Evolutionary conservation across 1,139 yeast genomes (phyloP).

Genomic region (Candida labiduridarum): DNA sequence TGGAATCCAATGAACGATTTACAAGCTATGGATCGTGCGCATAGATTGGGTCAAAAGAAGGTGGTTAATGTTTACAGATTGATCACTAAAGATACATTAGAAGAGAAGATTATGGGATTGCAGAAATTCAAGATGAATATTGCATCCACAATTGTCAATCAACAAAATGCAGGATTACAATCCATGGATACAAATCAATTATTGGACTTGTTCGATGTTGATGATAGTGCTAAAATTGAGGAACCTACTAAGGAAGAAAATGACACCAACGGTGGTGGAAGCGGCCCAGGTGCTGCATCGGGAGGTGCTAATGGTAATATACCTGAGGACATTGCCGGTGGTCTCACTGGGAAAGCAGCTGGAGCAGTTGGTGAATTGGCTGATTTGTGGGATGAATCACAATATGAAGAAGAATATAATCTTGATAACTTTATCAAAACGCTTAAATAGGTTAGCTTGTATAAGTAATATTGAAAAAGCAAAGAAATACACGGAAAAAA

Average conservation of each 20-base stretch:
- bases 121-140: slow-evolving; percentile 97
- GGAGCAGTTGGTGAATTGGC: slow-evolving; percentile 84
- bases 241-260: slow-evolving; percentile 15
- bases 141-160: slow-evolving; percentile 94
- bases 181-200: slow-evolving; percentile 97
- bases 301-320: slow-evolving; percentile 33
- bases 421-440: slow-evolving; percentile 90
- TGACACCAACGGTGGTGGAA: slow-evolving; percentile 28
- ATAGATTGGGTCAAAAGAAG: slow-evolving; percentile 95
- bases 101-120: slow-evolving; percentile 97
- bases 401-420: slow-evolving; percentile 95
- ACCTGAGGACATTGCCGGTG: slow-evolving; percentile 60
- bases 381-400: slow-evolving; percentile 96
- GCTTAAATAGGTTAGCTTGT: slow-evolving; percentile 36
- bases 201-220: slow-evolving; percentile 83
- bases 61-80: slow-evolving; percentile 94
- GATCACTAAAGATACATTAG: slow-evolving; percentile 89
- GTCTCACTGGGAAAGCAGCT: slow-evolving; percentile 64
- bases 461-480: slow-evolving; percentile 1
- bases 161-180: slow-evolving; percentile 90
- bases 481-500: background rate
- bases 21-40: slow-evolving; percentile 99
- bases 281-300: slow-evolving; percentile 19
- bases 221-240: slow-evolving; percentile 51
- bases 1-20: slow-evolving; percentile 99